phyloP scores from a whole-genome alignment of 1,284 basidiomycete species.

The Ceratobasidium papillatum region DNA sequence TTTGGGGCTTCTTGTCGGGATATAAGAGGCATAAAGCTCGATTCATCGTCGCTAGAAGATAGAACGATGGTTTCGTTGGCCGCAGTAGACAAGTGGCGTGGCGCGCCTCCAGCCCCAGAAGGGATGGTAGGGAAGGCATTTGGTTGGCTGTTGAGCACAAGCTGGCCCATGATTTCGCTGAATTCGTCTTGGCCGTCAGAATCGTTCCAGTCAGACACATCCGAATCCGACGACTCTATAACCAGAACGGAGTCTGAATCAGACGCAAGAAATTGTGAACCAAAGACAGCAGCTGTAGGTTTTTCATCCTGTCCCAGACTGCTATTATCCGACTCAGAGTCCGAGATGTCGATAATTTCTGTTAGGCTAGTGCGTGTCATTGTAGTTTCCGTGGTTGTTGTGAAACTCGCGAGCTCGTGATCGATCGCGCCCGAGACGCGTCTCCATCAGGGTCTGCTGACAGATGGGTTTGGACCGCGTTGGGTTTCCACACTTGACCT shows the following conservation, averaged over 20 bases:
- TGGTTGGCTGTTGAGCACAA: neutral
- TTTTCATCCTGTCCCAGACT: neutral
- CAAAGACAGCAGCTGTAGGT: neutral
- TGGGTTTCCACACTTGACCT: neutral
- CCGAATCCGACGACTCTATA: conserved; percentile 34
- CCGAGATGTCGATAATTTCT: conserved; percentile 34
- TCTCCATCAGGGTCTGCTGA: conserved; percentile 21
- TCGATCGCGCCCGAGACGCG: conserved; percentile 21
- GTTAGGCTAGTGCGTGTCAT: neutral
- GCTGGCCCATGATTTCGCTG: neutral
- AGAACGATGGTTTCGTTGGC: neutral
- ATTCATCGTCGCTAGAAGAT: conserved; percentile 31
- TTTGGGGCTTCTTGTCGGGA: neutral
- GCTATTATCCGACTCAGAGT: neutral
- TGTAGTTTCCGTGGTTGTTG: neutral
- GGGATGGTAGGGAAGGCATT: neutral
- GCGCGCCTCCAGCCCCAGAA: neutral
- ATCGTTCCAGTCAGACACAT: neutral
- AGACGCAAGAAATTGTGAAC: neutral
- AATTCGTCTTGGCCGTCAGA: neutral
- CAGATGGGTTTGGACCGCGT: conserved; percentile 5
- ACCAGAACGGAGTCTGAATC: conserved; percentile 11
- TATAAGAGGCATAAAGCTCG: neutral
- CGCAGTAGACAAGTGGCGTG: neutral
- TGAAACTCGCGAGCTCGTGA: neutral